Base-by-base conservation (phyloP, 2,329 filamentous ascomycete species). In the Grosmannia clavigera region DNA sequence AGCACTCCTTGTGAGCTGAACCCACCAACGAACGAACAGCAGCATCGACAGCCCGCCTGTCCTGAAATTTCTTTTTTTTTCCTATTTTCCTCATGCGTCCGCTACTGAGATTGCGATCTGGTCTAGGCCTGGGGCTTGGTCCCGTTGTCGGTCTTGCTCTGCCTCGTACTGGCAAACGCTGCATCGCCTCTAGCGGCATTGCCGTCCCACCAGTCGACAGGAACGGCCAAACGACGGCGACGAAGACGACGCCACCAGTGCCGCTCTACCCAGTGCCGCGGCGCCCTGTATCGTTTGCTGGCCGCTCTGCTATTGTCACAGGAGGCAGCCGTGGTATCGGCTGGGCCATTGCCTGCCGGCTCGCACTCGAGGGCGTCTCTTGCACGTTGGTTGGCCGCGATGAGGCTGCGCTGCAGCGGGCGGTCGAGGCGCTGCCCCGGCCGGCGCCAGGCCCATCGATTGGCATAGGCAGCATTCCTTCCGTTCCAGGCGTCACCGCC, bases 261-360 rank as follows among this genome's bases (percentile, higher is more conserved):
- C 27, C 52, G 29, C 22, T 31, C 12, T 22, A 22, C 3, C 29
- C 52, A 3, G 5, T 55, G 31, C 29, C 53, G n/a, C 53, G 33
- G 2, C 53, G 31, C 10, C 19, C 53, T 4, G 9, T 14, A 1
- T 55, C 54, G n/a, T 38, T 56, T 5, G 40, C 25, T 2, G 55
- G 16, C 5, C 55, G 27, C 3, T 31, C 38, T 16, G 80, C 76
- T 69, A 75, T 88, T 68, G 76, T 91, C 58, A 87, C 87, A 2
- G 88, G 88, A 55, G 87, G 80, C 25, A 86, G 85, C 52, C 83
- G 85, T 25, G 83, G 85, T 58, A 90, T 91, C 65, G 88, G 88
- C 53, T 75, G 78, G 51, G 81, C 82, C 58, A 86, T 91, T 59
- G 86, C 87, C 11, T 70, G 74, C 46, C 76, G 80, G n/a, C 87